These are phyloP conservation scores for Pseudonitzschia multiseries DNA, from an alignment of 108 stramenopile species.

Conservation along the genomic window DNA sequence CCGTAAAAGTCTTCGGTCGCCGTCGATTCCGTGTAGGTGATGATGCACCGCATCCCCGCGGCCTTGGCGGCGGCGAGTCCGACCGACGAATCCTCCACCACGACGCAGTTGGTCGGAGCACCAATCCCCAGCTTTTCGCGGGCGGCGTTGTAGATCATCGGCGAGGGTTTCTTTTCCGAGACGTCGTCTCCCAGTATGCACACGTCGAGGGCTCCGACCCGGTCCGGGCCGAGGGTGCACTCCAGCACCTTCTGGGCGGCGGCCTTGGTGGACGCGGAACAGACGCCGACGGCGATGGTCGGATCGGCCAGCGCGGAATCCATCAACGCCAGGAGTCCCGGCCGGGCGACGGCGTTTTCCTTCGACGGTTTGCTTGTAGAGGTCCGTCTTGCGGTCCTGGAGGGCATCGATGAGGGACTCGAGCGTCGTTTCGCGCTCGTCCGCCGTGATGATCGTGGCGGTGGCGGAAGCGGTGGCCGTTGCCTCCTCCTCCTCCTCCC, in stretches of 20 bases:
- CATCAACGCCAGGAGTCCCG: conserved; percentile 84
- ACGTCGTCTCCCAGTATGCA: conserved; percentile 90
- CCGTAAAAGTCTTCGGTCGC: conserved; percentile 80
- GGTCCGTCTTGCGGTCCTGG: conserved; percentile 81
- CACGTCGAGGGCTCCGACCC: conserved; percentile 72
- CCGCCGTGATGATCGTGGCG: neutral
- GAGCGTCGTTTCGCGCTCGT: conserved; percentile 40
- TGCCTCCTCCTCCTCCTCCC: neutral
- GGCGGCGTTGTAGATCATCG: conserved; percentile 82
- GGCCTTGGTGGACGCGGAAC: conserved; percentile 85
- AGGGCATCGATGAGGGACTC: conserved; percentile 73
- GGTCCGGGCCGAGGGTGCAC: conserved; percentile 71
- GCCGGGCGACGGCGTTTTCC: conserved; percentile 70
- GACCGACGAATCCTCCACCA: conserved; percentile 87
- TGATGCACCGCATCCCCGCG: conserved; percentile 85
- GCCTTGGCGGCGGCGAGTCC: conserved; percentile 87
- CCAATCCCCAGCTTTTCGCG: conserved; percentile 65
- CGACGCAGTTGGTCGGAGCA: conserved; percentile 61
- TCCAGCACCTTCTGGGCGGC: conserved; percentile 81
- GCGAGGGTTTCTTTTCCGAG: conserved; percentile 81
- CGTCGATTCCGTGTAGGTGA: conserved; percentile 85
- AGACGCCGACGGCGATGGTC: conserved; percentile 83
- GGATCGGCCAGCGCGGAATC: conserved; percentile 84
- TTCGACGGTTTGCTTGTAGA: conserved; percentile 78
- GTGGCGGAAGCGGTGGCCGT: neutral